Percentiles rank a stretch among this genome's conserved stretches.
phyloP scores from a whole-genome alignment of 192 early-diverging fungal species.

The Backusella tuberculispora region DNA sequence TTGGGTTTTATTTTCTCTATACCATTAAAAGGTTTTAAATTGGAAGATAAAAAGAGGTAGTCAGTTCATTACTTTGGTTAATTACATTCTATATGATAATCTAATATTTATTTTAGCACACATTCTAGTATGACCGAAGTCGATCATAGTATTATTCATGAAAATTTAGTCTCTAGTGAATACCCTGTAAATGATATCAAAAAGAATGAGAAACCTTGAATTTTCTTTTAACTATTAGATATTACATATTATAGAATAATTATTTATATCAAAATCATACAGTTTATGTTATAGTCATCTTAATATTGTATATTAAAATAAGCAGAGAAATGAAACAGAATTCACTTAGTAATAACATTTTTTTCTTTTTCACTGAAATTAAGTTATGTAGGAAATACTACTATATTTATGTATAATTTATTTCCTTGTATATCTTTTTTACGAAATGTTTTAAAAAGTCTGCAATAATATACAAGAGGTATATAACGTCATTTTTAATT shows the following conservation, averaged over 20 bases:
- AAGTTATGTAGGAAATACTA: too few species aligned
- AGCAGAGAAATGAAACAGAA: background rate
- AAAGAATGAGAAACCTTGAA: background rate
- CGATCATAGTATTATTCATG: background rate
- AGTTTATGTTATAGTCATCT: background rate
- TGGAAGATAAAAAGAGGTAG: slow-evolving; percentile 1
- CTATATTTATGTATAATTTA: too few species aligned
- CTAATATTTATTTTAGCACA: background rate
- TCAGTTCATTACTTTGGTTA: background rate
- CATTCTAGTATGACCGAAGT: background rate
- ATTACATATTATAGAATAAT: background rate
- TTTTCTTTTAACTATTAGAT: background rate
- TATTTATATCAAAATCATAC: background rate
- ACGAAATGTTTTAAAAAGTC: too few species aligned
- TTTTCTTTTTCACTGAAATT: too few species aligned
- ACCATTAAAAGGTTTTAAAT: slow-evolving; percentile 26
- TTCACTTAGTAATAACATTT: background rate
- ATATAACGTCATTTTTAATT: too few species aligned
- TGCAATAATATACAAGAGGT: too few species aligned
- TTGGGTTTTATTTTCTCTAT: slow-evolving; percentile 17
- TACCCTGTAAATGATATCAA: background rate
- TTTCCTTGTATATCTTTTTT: too few species aligned
- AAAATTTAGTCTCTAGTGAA: background rate
- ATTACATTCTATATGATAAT: too few species aligned
- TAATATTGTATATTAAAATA: background rate